phyloP scores from a whole-genome alignment of 805 yeast species.

The Saccharomycopsis sp. region DNA sequence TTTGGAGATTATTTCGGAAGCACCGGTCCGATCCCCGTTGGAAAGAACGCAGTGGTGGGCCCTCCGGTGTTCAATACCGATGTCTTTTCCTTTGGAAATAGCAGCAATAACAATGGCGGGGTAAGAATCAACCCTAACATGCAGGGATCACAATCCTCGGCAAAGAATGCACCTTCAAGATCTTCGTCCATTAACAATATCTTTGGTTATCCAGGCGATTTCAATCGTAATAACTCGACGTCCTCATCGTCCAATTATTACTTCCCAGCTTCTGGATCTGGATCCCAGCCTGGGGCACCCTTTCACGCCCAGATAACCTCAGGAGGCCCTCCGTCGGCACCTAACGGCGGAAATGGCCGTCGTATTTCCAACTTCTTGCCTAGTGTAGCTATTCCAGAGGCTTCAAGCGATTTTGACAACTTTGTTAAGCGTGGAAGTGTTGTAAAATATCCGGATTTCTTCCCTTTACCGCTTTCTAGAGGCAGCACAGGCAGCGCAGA shows the following conservation, averaged over 20 bases:
- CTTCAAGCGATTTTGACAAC: constrained; percentile 30
- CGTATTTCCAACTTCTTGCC: constrained; percentile 29
- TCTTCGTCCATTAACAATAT: constrained; percentile 15
- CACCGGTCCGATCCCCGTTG: not conserved
- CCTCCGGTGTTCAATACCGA: constrained; percentile 20
- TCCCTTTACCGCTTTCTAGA: not conserved
- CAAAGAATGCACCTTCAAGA: constrained; percentile 11
- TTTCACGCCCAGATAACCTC: constrained; percentile 10
- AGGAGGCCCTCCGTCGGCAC: constrained; percentile 3
- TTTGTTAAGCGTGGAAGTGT: constrained; percentile 32
- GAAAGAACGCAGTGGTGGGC: not conserved
- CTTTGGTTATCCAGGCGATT: constrained; percentile 10
- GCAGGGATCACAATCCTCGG: not conserved
- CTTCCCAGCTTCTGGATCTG: not conserved
- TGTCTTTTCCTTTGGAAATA: constrained; percentile 18
- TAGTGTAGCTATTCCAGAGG: constrained; percentile 25
- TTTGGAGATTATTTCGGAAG: not conserved
- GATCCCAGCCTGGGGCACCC: not conserved
- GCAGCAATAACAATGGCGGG: constrained; percentile 18
- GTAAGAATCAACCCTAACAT: not conserved
- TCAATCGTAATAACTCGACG: not conserved
- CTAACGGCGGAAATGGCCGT: constrained; percentile 3
- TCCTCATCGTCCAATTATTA: constrained; percentile 12
- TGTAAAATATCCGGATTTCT: constrained; percentile 20
- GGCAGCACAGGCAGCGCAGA: not conserved